These are phyloP conservation scores for Raffaelea albimanens DNA, from an alignment of 2,329 filamentous ascomycete species.

Conservation along the genomic window DNA sequence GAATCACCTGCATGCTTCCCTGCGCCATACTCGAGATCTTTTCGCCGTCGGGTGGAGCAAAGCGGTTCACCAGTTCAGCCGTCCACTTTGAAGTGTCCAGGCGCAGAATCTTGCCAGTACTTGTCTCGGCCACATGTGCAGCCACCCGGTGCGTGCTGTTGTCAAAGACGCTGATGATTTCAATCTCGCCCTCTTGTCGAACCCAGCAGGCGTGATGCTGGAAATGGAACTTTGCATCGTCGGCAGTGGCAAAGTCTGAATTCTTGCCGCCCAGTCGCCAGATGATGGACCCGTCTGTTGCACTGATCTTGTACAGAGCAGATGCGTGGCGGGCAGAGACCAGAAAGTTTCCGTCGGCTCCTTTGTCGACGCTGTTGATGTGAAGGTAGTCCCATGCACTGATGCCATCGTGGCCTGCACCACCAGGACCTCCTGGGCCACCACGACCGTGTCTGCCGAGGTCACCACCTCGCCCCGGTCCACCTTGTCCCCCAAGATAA, in stretches of 20 bases:
- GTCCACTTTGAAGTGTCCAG: constrained; percentile 32
- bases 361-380: constrained; percentile 38
- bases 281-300: constrained; percentile 30
- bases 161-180: constrained; percentile 38
- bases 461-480: background rate
- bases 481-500: no score
- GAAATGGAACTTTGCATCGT: constrained; percentile 25
- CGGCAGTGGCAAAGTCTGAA: constrained; percentile 27
- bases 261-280: constrained; percentile 34
- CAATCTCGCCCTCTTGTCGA: constrained; percentile 23
- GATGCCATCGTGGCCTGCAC: constrained; percentile 15
- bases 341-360: constrained; percentile 31
- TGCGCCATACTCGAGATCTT: constrained; percentile 17
- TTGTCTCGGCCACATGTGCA: constrained; percentile 16
- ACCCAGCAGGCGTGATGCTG: constrained; percentile 37
- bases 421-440: background rate
- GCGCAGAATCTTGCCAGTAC: constrained; percentile 25
- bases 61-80: constrained; percentile 33
- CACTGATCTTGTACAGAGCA: constrained; percentile 29
- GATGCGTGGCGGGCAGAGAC: constrained; percentile 31
- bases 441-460: background rate
- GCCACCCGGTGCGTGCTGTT: constrained; percentile 35
- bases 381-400: constrained; percentile 38
- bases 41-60: constrained; percentile 27
- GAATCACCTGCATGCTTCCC: constrained; percentile 39